Conservation (phyloP, 345 rosid species). For the Euphorbia peplus region DNA sequence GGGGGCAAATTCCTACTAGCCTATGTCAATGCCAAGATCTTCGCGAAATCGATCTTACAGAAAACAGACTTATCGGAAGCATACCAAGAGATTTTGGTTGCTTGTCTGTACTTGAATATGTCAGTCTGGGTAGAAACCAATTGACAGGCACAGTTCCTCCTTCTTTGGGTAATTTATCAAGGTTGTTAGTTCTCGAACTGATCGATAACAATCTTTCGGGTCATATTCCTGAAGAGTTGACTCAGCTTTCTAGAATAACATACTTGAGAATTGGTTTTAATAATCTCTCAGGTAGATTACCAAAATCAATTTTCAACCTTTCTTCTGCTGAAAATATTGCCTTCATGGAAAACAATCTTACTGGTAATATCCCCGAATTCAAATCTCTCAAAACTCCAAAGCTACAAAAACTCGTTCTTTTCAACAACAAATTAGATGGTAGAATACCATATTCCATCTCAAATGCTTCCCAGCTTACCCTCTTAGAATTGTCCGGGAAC, state of each 20-base stretch:
- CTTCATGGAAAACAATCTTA: neutral
- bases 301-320: neutral
- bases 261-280: neutral
- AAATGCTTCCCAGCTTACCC: neutral
- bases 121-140: neutral
- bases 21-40: slow-evolving; percentile 2
- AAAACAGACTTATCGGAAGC: neutral
- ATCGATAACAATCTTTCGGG: neutral
- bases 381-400: neutral
- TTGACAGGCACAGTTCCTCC: slow-evolving; percentile 1
- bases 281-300: neutral
- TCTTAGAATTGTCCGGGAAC: neutral
- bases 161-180: slow-evolving; percentile 4
- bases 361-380: neutral
- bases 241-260: neutral
- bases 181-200: neutral
- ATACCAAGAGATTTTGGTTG: neutral
- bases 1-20: neutral
- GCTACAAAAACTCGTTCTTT: neutral
- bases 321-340: neutral
- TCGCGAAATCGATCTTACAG: neutral
- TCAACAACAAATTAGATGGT: neutral
- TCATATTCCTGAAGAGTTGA: slow-evolving; percentile 1
- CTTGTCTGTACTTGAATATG: neutral
- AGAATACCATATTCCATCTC: neutral